Base-by-base conservation (phyloP, 2,329 filamentous ascomycete genomes). In the Chaetomiaceae sp. region DNA sequence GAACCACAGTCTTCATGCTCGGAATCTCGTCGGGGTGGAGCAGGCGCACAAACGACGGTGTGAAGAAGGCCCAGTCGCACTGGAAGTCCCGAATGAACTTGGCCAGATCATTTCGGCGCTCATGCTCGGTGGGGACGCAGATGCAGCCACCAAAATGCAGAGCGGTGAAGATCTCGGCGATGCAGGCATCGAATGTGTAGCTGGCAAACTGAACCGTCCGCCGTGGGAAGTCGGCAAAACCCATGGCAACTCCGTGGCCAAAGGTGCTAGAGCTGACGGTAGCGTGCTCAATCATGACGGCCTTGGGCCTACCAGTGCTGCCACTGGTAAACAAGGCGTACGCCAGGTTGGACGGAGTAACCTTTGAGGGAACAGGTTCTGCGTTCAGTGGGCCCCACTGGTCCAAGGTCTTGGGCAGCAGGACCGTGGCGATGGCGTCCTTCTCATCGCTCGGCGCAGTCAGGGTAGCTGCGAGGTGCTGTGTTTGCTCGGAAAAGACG, bases 241-340 rank as follows among this genome's bases (percentile, higher is more conserved):
- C 30, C 27, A 49, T 45, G 5, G 45, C 30, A 19, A 27, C 39
- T n/a, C 48, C 53, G 23, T 54, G 51, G 12, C 37, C 41, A 2
- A 40, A 27, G 5, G 48, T 30, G 16, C 44, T 46, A 30, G 42
- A 48, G 43, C 33, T 48, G 6, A 52, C n/a, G 2, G 56, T 43
- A n/a, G 30, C 40, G 42, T 58, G 51, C 10, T 55, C 51, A 20
- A 52, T 52, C 35, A 55, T 54, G 25, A 52, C 53, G 16, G 48
- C 53, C 48, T 55, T 79, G 2, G 76, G 76, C 19, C 63, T 65
- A 5, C 76, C 76, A 0, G 76, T 78, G 19, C 71, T 76, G 14
- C 76, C 76, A 5, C 73, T 77, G 16, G 76, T 79, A 55, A 77
- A 78, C 61, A 77, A 72, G 56, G 75, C 71, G 20, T 63, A 64